Conservation (phyloP, 495 filamentous ascomycete genomes). For the Pyronema domesticum region DNA sequence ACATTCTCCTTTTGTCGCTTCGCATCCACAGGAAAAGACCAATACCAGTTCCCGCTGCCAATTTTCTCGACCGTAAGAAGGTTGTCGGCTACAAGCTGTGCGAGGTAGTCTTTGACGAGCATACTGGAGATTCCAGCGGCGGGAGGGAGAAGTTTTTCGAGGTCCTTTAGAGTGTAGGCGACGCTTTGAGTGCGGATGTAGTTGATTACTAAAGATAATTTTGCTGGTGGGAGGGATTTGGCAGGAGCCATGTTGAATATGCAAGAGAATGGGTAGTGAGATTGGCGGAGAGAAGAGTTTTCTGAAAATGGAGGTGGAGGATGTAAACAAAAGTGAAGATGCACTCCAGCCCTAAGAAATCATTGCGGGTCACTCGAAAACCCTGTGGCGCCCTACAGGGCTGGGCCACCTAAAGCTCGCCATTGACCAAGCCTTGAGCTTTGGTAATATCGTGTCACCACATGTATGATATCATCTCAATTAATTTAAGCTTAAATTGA, state of each 20-base stretch:
- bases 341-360: too few relatives aligned
- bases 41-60: conserved; percentile 69
- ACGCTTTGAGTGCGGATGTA: conserved; percentile 46
- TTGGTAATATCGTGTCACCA: too few relatives aligned
- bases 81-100: conserved; percentile 30
- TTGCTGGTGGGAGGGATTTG: conserved; percentile 40
- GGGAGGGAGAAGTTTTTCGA: conserved; percentile 50
- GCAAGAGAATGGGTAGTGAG: not conserved
- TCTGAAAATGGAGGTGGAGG: too few relatives aligned
- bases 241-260: conserved; percentile 30
- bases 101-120: conserved; percentile 22
- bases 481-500: too few relatives aligned
- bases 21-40: conserved; percentile 50
- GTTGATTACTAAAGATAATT: conserved; percentile 42
- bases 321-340: too few relatives aligned
- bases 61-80: conserved; percentile 61
- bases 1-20: conserved; percentile 34
- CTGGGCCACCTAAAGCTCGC: too few relatives aligned
- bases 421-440: too few relatives aligned
- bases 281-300: not conserved
- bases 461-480: too few relatives aligned
- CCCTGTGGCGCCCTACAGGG: too few relatives aligned
- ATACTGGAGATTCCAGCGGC: conserved; percentile 37
- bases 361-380: too few relatives aligned
- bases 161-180: conserved; percentile 55